Base-by-base conservation (phyloP, 2,329 filamentous ascomycete species). In the Aspergillus niger region DNA sequence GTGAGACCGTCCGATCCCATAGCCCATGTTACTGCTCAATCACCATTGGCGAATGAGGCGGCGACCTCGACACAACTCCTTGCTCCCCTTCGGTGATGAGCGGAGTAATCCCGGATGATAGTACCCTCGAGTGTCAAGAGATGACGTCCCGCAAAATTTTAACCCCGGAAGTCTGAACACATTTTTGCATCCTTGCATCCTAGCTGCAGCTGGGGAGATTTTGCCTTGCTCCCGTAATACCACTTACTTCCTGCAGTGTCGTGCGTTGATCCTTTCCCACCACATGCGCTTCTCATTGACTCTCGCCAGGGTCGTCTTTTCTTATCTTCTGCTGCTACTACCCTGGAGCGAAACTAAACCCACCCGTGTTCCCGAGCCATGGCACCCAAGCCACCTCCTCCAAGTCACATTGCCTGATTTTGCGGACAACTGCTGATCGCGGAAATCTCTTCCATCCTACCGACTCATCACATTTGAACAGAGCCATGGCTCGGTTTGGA, bases 1-100 rank as follows among this genome's bases (percentile, higher is more conserved):
- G 30, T 38, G 50, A 39, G 58, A 63, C 55, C 50, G 53, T 61
- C 41, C 54, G 39, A 28, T 43, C 60, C 53, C 48, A 50, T 32
- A 28, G 30, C 22, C 47, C 47, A 50, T n/a, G 32, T 36, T n/a
- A 15, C 13, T 17, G n/a, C 28, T 32, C 47, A 50, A 50, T 50
- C 47, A 32, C 28, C 15, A 50, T 32, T 50, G 47, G 47, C 47
- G 47, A 30, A 50, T 32, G 26, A 50, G 47, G 24, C 47, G 30
- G 8, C 26, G 47, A 28, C 47, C n/a, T 50, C 26, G 26, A 50
- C 28, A 30, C 47, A 36, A 36, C 32, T 30, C 47, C 47, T 50
- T 50, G 47, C 47, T 50, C 47, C 32, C 11, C 28, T 30, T 50
- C 26, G 47, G 47, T 20, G 47, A 50, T 50, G 26, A n/a, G 47